These are phyloP conservation scores for Arabis alpina DNA, from an alignment of 345 rosid species.

Conservation along the genomic window DNA sequence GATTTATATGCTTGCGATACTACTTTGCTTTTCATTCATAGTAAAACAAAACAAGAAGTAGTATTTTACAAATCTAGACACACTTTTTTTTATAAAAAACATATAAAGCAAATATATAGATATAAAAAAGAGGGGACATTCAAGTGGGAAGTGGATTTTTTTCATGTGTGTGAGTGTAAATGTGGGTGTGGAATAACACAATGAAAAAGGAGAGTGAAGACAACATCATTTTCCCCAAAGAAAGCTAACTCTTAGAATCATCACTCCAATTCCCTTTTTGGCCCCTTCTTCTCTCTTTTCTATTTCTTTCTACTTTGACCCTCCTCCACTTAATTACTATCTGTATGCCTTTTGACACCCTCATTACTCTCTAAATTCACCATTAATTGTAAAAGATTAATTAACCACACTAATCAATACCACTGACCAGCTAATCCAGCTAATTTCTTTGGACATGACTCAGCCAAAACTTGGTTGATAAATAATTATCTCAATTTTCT, in stretches of 20 bases:
- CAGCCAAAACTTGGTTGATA: slow-evolving; percentile 11
- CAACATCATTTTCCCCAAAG: slow-evolving; percentile 48
- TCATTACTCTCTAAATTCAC: slow-evolving; percentile 32
- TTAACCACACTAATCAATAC: slow-evolving; percentile 15
- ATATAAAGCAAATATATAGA: neutral
- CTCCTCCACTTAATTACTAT: slow-evolving; percentile 30
- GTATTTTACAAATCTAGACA: neutral
- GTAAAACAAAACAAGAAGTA: neutral
- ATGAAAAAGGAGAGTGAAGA: slow-evolving; percentile 41
- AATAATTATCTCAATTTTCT: neutral
- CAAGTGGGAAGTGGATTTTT: slow-evolving; percentile 27
- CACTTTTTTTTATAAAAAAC: too few species aligned
- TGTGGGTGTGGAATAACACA: slow-evolving; percentile 44
- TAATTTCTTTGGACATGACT: slow-evolving; percentile 21
- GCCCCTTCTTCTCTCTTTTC: slow-evolving; percentile 32
- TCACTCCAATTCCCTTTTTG: slow-evolving; percentile 43
- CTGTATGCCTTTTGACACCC: slow-evolving; percentile 30
- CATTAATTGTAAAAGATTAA: slow-evolving; percentile 6
- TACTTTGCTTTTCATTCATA: neutral
- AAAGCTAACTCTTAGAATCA: slow-evolving; percentile 46
- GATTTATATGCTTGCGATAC: too few species aligned
- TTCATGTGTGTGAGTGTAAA: slow-evolving; percentile 42
- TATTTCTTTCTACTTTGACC: slow-evolving; percentile 41
- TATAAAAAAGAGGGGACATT: slow-evolving; percentile 12
- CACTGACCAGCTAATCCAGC: slow-evolving; percentile 26